Conservation (phyloP, 306 rosid species). For the Cucurbita maxima region DNA sequence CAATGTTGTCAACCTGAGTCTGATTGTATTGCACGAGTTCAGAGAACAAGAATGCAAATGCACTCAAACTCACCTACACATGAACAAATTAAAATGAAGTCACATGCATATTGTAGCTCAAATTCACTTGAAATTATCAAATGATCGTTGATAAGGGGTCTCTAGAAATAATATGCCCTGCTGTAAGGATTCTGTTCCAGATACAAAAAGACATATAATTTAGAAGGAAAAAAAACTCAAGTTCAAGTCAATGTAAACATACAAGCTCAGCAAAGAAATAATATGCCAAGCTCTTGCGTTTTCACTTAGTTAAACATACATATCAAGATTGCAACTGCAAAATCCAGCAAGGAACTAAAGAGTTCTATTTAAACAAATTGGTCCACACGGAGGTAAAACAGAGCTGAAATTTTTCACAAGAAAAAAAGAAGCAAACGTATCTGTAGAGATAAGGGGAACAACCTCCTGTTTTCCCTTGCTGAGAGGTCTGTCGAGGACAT, state of each 20-base stretch:
- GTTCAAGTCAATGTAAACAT: neutral
- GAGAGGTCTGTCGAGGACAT: constrained; percentile 88
- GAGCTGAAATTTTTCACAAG: neutral
- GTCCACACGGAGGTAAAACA: neutral
- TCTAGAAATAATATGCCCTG: neutral
- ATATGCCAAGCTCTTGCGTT: neutral
- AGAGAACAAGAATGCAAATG: constrained; percentile 90
- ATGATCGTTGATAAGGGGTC: neutral
- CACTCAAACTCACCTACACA: constrained; percentile 94
- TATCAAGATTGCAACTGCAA: neutral
- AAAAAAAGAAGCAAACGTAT: neutral
- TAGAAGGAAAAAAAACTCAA: neutral
- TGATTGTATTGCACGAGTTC: constrained; percentile 99
- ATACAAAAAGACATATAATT: neutral
- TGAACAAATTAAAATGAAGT: neutral
- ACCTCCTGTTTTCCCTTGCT: constrained; percentile 65
- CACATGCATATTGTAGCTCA: neutral
- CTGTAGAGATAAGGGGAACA: neutral
- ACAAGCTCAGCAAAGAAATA: neutral
- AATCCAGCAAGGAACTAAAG: neutral
- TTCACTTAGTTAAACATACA: neutral
- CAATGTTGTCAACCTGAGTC: constrained; percentile 91
- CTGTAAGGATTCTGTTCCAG: neutral
- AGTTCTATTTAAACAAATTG: neutral
- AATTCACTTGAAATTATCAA: neutral